Conservation (phyloP, 1,139 yeast genomes). For the Geotrichum macrosporum region DNA sequence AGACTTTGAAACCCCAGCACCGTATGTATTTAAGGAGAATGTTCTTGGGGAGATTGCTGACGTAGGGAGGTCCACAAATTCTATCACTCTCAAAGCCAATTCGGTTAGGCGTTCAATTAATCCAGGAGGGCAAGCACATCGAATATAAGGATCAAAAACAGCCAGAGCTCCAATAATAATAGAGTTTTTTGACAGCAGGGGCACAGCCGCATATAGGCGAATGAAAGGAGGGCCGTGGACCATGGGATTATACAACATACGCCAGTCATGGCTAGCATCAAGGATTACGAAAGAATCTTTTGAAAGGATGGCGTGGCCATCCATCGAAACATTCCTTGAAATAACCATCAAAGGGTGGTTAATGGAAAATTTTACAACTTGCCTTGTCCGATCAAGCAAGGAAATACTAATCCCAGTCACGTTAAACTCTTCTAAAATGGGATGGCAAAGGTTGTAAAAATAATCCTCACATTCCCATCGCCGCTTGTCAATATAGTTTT, state of each 20-base stretch:
- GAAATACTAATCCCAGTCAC: slow-evolving; percentile 57
- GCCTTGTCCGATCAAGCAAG: slow-evolving; percentile 48
- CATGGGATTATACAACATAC: slow-evolving; percentile 56
- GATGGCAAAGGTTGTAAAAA: slow-evolving; percentile 41
- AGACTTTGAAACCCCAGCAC: slow-evolving; percentile 3
- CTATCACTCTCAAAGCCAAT: slow-evolving; percentile 46
- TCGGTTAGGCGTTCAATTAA: slow-evolving; percentile 40
- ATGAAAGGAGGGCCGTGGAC: slow-evolving; percentile 59
- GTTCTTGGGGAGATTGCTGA: slow-evolving; percentile 24
- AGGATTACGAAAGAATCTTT: slow-evolving; percentile 49
- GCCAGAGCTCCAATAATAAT: slow-evolving; percentile 57
- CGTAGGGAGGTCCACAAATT: slow-evolving; percentile 38
- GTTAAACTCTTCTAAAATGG: slow-evolving; percentile 38
- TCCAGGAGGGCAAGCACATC: slow-evolving; percentile 40
- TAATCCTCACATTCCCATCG: slow-evolving; percentile 50
- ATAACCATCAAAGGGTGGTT: slow-evolving; percentile 41
- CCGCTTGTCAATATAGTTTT: slow-evolving; percentile 40
- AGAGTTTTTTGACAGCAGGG: slow-evolving; percentile 41
- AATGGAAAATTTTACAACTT: slow-evolving; percentile 46
- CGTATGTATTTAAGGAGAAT: slow-evolving; percentile 20
- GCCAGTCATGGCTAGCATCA: slow-evolving; percentile 66
- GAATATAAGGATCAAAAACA: slow-evolving; percentile 51
- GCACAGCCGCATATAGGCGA: slow-evolving; percentile 61
- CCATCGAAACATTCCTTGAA: slow-evolving; percentile 55
- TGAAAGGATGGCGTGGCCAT: slow-evolving; percentile 63